phyloP scores from a whole-genome alignment of 768 basidiomycete species.

The Trametes punicea region DNA sequence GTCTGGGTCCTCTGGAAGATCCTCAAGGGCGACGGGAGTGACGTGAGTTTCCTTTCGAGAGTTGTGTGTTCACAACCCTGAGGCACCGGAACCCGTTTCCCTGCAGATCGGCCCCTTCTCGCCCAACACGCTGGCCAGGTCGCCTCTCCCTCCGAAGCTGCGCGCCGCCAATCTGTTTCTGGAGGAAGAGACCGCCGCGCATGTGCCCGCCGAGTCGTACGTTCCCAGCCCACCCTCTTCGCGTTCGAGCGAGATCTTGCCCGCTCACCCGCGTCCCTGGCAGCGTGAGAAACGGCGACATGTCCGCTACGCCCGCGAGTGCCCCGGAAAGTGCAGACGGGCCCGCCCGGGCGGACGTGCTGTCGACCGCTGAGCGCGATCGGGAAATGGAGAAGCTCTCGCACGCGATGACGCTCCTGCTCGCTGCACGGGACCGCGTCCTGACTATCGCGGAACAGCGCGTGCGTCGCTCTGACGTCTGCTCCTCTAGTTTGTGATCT shows the following conservation, averaged over 20 bases:
- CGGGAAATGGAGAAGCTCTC: conserved; percentile 54
- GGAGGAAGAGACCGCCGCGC: conserved; percentile 47
- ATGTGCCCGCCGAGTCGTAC: conserved; percentile 20
- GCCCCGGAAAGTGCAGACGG: neutral
- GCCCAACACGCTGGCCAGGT: conserved; percentile 67
- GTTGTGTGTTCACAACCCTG: conserved; percentile 11
- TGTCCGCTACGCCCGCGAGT: neutral
- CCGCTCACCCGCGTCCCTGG: neutral
- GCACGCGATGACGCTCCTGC: conserved; percentile 56
- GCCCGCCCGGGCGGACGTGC: conserved; percentile 6
- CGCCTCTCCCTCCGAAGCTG: conserved; percentile 73
- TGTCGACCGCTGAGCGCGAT: conserved; percentile 43
- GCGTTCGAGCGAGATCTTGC: neutral
- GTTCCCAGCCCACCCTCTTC: neutral
- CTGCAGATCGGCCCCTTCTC: conserved; percentile 77
- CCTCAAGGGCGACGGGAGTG: conserved; percentile 75
- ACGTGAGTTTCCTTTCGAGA: conserved; percentile 47
- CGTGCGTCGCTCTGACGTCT: conserved; percentile 35
- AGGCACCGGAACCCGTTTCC: neutral
- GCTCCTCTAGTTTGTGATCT: neutral
- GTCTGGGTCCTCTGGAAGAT: conserved; percentile 90
- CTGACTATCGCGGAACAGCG: conserved; percentile 75
- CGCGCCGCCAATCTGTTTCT: conserved; percentile 68
- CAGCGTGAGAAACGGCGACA: conserved; percentile 19
- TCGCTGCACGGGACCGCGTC: conserved; percentile 67